Conservation (phyloP, 2,329 filamentous ascomycete species). For the Fusarium sp. region DNA sequence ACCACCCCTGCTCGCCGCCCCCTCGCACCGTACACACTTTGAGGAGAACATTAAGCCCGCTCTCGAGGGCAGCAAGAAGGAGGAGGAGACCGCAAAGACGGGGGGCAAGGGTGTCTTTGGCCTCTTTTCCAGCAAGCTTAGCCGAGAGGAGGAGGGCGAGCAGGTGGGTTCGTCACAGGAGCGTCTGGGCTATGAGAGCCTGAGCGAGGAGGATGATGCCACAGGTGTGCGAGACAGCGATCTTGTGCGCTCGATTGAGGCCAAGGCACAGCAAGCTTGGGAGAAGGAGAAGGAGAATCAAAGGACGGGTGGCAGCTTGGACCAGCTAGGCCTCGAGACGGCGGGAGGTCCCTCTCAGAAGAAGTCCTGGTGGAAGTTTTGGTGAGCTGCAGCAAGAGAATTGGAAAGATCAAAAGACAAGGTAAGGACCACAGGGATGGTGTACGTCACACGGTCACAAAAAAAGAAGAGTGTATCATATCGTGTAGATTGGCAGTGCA, state of each 20-base stretch:
- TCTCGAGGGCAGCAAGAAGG: slow-evolving; percentile 38
- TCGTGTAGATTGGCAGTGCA: slow-evolving; percentile 58
- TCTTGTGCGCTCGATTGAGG: slow-evolving; percentile 44
- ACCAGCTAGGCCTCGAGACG: slow-evolving; percentile 59
- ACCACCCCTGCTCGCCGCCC: slow-evolving; percentile 63
- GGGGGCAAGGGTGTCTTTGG: slow-evolving; percentile 54
- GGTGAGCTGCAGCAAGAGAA: slow-evolving; percentile 43
- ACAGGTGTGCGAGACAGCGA: slow-evolving; percentile 28
- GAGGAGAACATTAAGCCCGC: slow-evolving; percentile 51
- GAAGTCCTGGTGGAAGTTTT: slow-evolving; percentile 65
- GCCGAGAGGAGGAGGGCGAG: slow-evolving; percentile 40
- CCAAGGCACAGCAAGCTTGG: slow-evolving; percentile 58
- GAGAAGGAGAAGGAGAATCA: slow-evolving; percentile 65
- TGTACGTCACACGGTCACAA: slow-evolving; percentile 32
- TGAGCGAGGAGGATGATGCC: slow-evolving; percentile 40
- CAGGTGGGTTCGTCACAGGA: slow-evolving; percentile 30
- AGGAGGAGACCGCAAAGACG: slow-evolving; percentile 34
- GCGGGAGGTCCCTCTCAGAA: slow-evolving; percentile 48
- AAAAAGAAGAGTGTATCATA: slow-evolving; percentile 55
- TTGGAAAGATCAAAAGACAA: slow-evolving; percentile 26
- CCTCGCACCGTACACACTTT: slow-evolving; percentile 53
- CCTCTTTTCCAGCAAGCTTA: slow-evolving; percentile 48
- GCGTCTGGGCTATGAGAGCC: slow-evolving; percentile 32
- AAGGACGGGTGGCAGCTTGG: slow-evolving; percentile 62
- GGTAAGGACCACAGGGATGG: slow-evolving; percentile 22